Percentiles rank a stretch among this genome's conserved stretches.
Conservation (phyloP, 768 basidiomycete species). For the Xanthoconium purpureum region DNA sequence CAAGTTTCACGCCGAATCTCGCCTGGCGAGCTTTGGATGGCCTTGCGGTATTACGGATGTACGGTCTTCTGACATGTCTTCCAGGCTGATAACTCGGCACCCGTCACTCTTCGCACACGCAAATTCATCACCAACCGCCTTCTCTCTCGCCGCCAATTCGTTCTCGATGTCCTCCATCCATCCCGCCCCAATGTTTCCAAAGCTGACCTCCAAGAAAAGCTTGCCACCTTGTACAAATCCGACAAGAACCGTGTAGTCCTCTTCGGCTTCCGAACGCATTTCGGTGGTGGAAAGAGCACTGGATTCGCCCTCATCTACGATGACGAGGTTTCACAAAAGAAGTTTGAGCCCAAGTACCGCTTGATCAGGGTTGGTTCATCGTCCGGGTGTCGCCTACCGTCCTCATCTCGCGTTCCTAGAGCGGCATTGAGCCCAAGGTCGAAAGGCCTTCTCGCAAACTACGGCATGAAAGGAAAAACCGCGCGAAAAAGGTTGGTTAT, state of each 20-base stretch:
- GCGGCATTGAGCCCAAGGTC: constrained; percentile 69
- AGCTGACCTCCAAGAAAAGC: constrained; percentile 87
- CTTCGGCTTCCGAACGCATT: constrained; percentile 92
- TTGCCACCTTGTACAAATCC: constrained; percentile 89
- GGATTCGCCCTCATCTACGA: constrained; percentile 99
- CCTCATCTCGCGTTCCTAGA: constrained; percentile 39
- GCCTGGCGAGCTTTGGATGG: constrained; percentile 27
- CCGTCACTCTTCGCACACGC: constrained; percentile 94
- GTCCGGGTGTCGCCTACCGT: background rate
- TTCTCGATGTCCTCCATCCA: constrained; percentile 95
- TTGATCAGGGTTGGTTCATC: constrained; percentile 77
- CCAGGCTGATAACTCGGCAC: constrained; percentile 75
- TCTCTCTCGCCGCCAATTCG: constrained; percentile 91
- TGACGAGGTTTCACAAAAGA: constrained; percentile 89
- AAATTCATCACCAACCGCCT: constrained; percentile 99
- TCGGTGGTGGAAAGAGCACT: constrained; percentile 97
- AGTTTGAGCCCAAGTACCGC: constrained; percentile 96
- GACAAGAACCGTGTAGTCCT: constrained; percentile 87
- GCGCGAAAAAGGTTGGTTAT: constrained; percentile 88
- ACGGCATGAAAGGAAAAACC: constrained; percentile 99
- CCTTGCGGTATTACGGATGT: constrained; percentile 21
- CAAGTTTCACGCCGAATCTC: constrained; percentile 8
- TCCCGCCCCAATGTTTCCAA: constrained; percentile 91
- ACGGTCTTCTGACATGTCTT: constrained; percentile 18
- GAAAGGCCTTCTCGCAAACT: constrained; percentile 94